Evolutionary conservation across 106 monocot species (phyloP).

Genomic region (Allium cepa): DNA sequence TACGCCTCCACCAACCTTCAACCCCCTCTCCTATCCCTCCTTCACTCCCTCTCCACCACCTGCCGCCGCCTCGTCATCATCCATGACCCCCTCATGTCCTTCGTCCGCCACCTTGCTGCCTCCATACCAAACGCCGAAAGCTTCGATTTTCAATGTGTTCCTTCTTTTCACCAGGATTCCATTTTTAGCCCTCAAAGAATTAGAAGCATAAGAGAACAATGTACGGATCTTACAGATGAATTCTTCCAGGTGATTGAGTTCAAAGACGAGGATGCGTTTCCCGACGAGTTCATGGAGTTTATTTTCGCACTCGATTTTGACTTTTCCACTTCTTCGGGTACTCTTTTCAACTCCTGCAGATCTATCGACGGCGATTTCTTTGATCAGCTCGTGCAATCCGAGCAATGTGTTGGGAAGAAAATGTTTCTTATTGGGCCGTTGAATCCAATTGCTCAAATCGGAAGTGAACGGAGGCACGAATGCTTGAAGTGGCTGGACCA

Average conservation of each 20-base stretch:
- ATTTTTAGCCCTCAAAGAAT: neutral
- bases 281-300: slow-evolving; percentile 13
- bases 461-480: slow-evolving; percentile 6
- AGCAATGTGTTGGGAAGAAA: slow-evolving; percentile 14
- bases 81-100: slow-evolving; percentile 50
- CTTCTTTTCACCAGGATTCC: slow-evolving; percentile 18
- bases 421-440: slow-evolving; percentile 44
- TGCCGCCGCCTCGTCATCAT: slow-evolving; percentile 47
- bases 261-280: neutral
- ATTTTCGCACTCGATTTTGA: neutral
- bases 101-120: slow-evolving; percentile 33
- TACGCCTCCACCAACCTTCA: slow-evolving; percentile 10
- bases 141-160: slow-evolving; percentile 45
- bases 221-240: slow-evolving; percentile 9
- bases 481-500: slow-evolving; percentile 45
- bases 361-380: slow-evolving; percentile 50
- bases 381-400: slow-evolving; percentile 22
- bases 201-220: too few species aligned
- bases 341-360: slow-evolving; percentile 45
- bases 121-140: slow-evolving; percentile 35
- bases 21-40: slow-evolving; percentile 23
- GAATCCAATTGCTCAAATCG: slow-evolving; percentile 3
- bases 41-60: slow-evolving; percentile 36
- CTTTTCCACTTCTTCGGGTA: slow-evolving; percentile 7
- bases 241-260: neutral